A percentile compares a stretch with the other conserved stretches of the same genome.
Evolutionary conservation across 129 eudicot genomes (phyloP).

Genomic region (Rutidosis leptorrhynchoides): DNA sequence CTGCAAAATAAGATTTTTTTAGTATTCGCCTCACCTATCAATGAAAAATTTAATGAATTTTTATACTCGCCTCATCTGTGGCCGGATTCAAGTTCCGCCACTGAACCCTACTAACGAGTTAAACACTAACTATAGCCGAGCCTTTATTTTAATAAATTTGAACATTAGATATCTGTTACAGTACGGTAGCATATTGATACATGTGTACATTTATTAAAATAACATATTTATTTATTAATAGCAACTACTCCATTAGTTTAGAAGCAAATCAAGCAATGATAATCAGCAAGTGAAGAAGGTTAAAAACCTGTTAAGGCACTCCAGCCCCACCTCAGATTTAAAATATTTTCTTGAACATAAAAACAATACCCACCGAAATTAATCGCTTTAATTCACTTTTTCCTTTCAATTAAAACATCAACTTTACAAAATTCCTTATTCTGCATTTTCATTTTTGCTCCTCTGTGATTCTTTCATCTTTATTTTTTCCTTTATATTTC

Average conservation of each 20-base stretch:
- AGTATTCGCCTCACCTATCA: no score
- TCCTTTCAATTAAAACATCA: conserved; percentile 19
- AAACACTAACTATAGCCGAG: no score
- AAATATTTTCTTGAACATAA: conserved; percentile 11
- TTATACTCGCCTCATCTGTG: no score
- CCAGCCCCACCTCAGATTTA: conserved; percentile 8
- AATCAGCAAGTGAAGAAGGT: conserved; percentile 9
- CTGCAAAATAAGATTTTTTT: no score
- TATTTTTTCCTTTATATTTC: not conserved
- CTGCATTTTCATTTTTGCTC: conserved; percentile 16
- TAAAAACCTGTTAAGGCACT: conserved; percentile 38
- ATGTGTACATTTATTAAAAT: no score
- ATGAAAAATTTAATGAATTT: no score
- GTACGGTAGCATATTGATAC: no score
- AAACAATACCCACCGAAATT: conserved; percentile 28
- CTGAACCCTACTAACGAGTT: no score
- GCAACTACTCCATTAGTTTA: conserved; percentile 6
- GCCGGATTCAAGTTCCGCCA: no score
- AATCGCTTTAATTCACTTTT: conserved; percentile 30
- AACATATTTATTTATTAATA: conserved; percentile 8
- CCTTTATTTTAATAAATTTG: no score
- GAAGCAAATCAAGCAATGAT: conserved; percentile 17
- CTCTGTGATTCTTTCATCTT: conserved; percentile 21
- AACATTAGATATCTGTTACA: no score
- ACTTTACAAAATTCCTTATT: conserved; percentile 28